Evolutionary conservation across 352 stramenopile species (phyloP).

Genomic region (Globisporangium ultimum): DNA sequence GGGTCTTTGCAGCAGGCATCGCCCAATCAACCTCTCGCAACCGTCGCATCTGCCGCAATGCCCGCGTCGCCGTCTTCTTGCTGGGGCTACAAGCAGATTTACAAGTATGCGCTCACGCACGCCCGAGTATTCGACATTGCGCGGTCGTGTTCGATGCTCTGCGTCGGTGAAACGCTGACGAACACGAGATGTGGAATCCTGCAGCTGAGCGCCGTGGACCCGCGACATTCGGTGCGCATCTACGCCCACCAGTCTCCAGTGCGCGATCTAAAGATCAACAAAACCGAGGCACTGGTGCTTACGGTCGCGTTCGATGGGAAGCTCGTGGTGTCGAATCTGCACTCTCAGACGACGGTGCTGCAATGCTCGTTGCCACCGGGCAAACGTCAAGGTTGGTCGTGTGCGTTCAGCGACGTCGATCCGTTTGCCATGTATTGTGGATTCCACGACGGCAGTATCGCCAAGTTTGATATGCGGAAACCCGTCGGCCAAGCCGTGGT

Average conservation of each 20-base stretch:
- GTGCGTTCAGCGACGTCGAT: slow-evolving; percentile 33
- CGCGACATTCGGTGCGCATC: slow-evolving; percentile 25
- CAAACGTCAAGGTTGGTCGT: slow-evolving; percentile 55
- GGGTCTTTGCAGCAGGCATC: too few species aligned
- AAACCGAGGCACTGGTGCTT: slow-evolving; percentile 27
- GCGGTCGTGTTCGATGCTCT: slow-evolving; percentile 41
- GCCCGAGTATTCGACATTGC: slow-evolving; percentile 59
- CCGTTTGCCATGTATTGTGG: slow-evolving; percentile 46
- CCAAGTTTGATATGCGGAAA: slow-evolving; percentile 52
- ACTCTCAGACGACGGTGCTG: slow-evolving; percentile 35
- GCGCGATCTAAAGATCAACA: slow-evolving; percentile 51
- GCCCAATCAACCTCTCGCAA: too few species aligned
- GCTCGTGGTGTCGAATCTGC: slow-evolving; percentile 42
- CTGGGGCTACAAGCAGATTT: slow-evolving; percentile 40
- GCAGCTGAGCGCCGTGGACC: slow-evolving; percentile 39
- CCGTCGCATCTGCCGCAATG: not conserved
- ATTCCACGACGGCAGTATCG: slow-evolving; percentile 47
- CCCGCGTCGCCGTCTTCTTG: not conserved
- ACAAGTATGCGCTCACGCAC: slow-evolving; percentile 27
- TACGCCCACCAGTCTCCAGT: slow-evolving; percentile 40
- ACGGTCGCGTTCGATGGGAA: slow-evolving; percentile 65
- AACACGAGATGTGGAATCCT: slow-evolving; percentile 31
- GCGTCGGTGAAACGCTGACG: slow-evolving; percentile 41
- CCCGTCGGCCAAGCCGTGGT: slow-evolving; percentile 24
- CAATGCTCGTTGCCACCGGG: slow-evolving; percentile 30